phyloP scores from a whole-genome alignment of 2,329 filamentous ascomycete genomes.

The Alternaria panax region DNA sequence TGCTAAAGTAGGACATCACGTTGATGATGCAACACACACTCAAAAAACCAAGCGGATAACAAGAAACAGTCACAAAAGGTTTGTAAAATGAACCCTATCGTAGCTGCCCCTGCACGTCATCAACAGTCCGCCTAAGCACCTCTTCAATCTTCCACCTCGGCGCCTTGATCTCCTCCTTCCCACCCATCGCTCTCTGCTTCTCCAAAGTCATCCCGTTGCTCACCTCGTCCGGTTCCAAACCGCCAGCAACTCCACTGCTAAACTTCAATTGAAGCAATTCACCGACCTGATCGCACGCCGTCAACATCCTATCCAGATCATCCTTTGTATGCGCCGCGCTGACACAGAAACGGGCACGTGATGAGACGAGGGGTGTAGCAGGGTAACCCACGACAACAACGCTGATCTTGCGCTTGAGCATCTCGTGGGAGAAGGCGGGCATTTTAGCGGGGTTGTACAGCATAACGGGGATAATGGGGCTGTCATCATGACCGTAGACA shows the following conservation, averaged over 20 bases:
- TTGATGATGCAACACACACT: background rate
- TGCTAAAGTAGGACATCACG: background rate
- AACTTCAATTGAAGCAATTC: slow-evolving; percentile 95
- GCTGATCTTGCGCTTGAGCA: slow-evolving; percentile 97
- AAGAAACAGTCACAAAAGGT: background rate
- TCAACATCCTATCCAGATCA: slow-evolving; percentile 87
- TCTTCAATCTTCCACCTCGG: slow-evolving; percentile 83
- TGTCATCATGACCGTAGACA: slow-evolving; percentile 96
- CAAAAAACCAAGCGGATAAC: too few species aligned
- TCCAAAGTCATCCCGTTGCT: slow-evolving; percentile 59
- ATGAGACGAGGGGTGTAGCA: slow-evolving; percentile 92
- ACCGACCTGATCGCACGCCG: slow-evolving; percentile 90
- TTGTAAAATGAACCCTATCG: slow-evolving; percentile 56
- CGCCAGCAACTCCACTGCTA: slow-evolving; percentile 93
- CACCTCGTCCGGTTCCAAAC: slow-evolving; percentile 78
- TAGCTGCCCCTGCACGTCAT: slow-evolving; percentile 77
- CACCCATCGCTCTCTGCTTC: slow-evolving; percentile 51
- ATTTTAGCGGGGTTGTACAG: slow-evolving; percentile 99
- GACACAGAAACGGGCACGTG: slow-evolving; percentile 93
- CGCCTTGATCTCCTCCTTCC: slow-evolving; percentile 62
- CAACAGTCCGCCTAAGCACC: slow-evolving; percentile 74
- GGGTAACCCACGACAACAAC: slow-evolving; percentile 98
- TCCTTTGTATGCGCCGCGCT: slow-evolving; percentile 98
- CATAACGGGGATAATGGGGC: slow-evolving; percentile 91
- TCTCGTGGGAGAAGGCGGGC: slow-evolving; percentile 96